Base-by-base conservation (phyloP, 108 stramenopile species). In the Cyclotella distinguenda region DNA sequence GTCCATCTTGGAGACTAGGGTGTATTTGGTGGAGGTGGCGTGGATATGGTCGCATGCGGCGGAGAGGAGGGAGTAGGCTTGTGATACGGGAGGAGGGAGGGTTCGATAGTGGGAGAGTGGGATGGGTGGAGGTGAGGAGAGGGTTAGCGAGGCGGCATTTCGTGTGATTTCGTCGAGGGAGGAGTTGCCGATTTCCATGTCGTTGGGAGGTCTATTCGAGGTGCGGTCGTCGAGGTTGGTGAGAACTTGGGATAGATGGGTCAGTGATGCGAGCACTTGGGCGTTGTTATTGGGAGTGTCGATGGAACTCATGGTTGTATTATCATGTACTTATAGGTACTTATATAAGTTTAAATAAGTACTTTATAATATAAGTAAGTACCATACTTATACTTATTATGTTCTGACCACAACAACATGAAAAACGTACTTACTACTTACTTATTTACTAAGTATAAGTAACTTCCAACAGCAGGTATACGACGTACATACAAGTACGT, bases 21-120 rank as follows among this genome's bases (percentile, higher is more conserved):
- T 82, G 64, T 87, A 93, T 54, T 90, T 93, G 25, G 91, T 93
- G n/a, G 85, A 74, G 26, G 85, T 87, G 25, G 78, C 80, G 22
- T 85, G 71, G 10, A 93, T 71, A 44, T 86, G 42, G 25, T 65
- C 19, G 3, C 87, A 80, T 22, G 82, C 91, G 32, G 83, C 61
- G 31, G 62, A 19, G 10, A 93, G 59, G 19, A 84, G 31, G 6
- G 78, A 59, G 69, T 85, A 89, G 15, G 85, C 84, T 28, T 69
- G 68, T 22, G 58, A 23, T 19, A 92, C 64, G 26, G 74, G 65
- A 3, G 72, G 53, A 16, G 91, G 88, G 31, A 88, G 47, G 13
- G 52, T 49, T 30, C 85, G 72, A 61, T 82, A 91, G 61, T 91
- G 86, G 6, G 69, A 58, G 1, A 84, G 27, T 33, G 65, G 40